Evolutionary conservation across 495 filamentous ascomycete species (phyloP).

Genomic region (Annulohypoxylon nitens): DNA sequence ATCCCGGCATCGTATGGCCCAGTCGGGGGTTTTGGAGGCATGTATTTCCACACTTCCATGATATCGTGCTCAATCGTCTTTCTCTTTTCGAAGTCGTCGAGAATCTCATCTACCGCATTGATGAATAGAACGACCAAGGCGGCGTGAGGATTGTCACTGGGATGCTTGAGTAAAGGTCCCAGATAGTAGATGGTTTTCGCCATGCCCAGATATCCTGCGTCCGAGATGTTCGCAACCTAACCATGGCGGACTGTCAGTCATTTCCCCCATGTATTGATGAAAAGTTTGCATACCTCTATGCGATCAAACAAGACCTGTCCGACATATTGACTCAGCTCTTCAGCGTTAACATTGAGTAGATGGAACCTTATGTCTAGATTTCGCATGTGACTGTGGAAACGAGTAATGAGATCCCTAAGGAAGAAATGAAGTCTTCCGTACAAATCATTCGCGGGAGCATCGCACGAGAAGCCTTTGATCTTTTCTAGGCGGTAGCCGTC

Average conservation of each 20-base stretch:
- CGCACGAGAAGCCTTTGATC: conserved; percentile 34
- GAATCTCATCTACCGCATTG: conserved; percentile 47
- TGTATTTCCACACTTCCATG: conserved; percentile 16
- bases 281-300: conserved; percentile 37
- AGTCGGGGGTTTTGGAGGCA: neutral
- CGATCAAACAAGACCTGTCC: conserved; percentile 21
- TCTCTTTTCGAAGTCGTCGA: conserved; percentile 26
- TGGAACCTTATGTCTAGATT: conserved; percentile 22
- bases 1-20: conserved; percentile 26
- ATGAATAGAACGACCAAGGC: conserved; percentile 47
- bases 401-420: conserved; percentile 36
- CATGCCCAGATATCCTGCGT: conserved; percentile 40
- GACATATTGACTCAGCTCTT: conserved; percentile 20
- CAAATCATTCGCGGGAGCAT: conserved; percentile 42
- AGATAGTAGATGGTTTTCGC: conserved; percentile 17
- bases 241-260: neutral
- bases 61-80: conserved; percentile 16
- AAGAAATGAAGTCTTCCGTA: conserved; percentile 52
- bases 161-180: conserved; percentile 37
- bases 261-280: neutral
- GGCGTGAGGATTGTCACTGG: conserved; percentile 42
- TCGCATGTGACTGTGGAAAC: conserved; percentile 31
- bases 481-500: conserved; percentile 39
- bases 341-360: conserved; percentile 28
- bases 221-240: conserved; percentile 40